A percentile compares a stretch with the other conserved stretches of the same genome.
Evolutionary conservation across 345 rosid genomes (phyloP).

Genomic region (Chamaenerion angustifolium): DNA sequence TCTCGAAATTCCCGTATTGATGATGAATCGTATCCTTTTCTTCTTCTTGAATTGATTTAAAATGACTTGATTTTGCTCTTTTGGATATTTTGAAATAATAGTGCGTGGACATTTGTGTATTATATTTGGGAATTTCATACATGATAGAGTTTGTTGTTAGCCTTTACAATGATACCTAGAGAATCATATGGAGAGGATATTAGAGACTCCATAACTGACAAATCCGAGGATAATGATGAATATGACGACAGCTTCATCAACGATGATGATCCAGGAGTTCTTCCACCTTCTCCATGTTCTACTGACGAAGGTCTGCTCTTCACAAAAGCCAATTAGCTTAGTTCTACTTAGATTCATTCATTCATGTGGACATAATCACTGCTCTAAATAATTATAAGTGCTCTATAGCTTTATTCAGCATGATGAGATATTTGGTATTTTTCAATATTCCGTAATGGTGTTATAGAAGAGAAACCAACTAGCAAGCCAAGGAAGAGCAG

Average conservation of each 20-base stretch:
- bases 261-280: conserved; percentile 26
- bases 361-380: too few species aligned
- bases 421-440: too few species aligned
- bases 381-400: too few species aligned
- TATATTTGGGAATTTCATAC: too few species aligned
- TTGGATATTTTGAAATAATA: too few species aligned
- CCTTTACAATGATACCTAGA: conserved; percentile 19
- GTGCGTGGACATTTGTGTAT: too few species aligned
- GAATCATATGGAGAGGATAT: conserved; percentile 66
- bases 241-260: conserved; percentile 63
- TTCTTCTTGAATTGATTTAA: not conserved
- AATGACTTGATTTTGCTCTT: too few species aligned
- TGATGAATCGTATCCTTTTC: conserved; percentile 54
- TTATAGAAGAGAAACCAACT: not conserved
- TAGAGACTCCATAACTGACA: conserved; percentile 41
- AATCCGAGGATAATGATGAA: conserved; percentile 38
- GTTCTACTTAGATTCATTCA: too few species aligned
- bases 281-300: conserved; percentile 19
- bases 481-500: conserved; percentile 16
- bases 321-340: not conserved
- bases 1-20: conserved; percentile 8
- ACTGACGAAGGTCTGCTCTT: conserved; percentile 23
- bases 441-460: not conserved
- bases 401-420: too few species aligned
- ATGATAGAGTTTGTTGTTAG: not conserved